Percentiles rank a stretch among this genome's conserved stretches.
These are phyloP conservation scores for Candida sp. DNA, from an alignment of 1,139 yeast genomes.

Conservation along the genomic window DNA sequence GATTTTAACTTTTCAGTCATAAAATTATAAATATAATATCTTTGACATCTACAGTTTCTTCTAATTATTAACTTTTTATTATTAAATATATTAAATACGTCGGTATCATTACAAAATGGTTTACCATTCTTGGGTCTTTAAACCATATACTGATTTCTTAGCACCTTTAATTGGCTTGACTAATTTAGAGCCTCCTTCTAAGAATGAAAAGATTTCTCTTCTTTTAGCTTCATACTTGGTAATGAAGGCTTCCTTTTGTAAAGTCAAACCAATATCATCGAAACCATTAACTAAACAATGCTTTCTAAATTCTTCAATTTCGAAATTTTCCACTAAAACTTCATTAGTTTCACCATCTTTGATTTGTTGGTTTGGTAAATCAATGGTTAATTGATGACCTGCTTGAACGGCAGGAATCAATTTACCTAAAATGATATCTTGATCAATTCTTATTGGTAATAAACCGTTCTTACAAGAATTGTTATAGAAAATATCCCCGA, in stretches of 20 bases:
- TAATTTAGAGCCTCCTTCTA: conserved; percentile 78
- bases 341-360: conserved; percentile 62
- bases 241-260: conserved; percentile 83
- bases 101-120: not conserved
- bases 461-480: conserved; percentile 95
- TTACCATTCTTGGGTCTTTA: conserved; percentile 78
- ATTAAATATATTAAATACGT: not conserved
- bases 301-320: conserved; percentile 87
- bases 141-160: conserved; percentile 67
- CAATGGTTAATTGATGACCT: conserved; percentile 72
- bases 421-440: conserved; percentile 64
- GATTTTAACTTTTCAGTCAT: no score
- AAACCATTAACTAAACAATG: conserved; percentile 92
- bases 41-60: no score
- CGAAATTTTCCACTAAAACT: conserved; percentile 77
- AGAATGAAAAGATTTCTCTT: conserved; percentile 78
- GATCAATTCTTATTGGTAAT: conserved; percentile 84
- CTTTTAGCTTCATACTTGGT: conserved; percentile 71
- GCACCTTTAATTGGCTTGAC: conserved; percentile 67
- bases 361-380: conserved; percentile 83
- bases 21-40: no score
- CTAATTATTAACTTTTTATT: not conserved
- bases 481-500: conserved; percentile 97
- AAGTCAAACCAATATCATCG: conserved; percentile 94
- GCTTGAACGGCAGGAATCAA: conserved; percentile 75